A percentile compares a stretch with the other conserved stretches of the same genome.
These are phyloP conservation scores for Cyberlindnera mississippiensis DNA, from an alignment of 805 yeast species.

Conservation along the genomic window DNA sequence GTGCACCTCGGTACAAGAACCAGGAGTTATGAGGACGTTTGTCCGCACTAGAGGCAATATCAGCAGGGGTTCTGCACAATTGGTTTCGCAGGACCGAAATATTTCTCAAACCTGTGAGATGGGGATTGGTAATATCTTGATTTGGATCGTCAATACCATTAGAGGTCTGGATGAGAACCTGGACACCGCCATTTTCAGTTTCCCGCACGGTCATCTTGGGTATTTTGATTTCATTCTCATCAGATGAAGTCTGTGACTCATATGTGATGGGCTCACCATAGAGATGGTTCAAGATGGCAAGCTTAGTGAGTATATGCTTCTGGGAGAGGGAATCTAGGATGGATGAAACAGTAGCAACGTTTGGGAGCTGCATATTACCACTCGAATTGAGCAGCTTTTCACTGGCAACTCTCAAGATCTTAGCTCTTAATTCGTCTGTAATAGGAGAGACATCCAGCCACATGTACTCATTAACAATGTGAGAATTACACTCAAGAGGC, in stretches of 20 bases:
- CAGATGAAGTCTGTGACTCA: neutral
- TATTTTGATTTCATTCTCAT: neutral
- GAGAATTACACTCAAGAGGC: no score
- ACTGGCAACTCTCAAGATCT: neutral
- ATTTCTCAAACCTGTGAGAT: conserved; percentile 1
- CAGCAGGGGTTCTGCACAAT: conserved; percentile 1
- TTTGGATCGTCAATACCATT: conserved; percentile 2
- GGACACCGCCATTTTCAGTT: neutral
- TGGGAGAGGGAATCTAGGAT: neutral
- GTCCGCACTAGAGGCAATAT: neutral
- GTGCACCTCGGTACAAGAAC: conserved; percentile 9
- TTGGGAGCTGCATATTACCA: neutral
- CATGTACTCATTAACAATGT: no score
- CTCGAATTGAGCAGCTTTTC: neutral
- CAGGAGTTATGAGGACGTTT: conserved; percentile 12
- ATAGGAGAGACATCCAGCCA: no score
- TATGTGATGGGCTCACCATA: neutral
- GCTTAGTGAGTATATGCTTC: neutral
- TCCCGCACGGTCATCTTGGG: conserved; percentile 8
- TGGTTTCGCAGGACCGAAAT: conserved; percentile 6
- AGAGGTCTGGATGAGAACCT: conserved; percentile 7
- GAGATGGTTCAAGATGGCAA: neutral
- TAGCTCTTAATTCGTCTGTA: no score
- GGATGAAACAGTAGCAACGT: neutral
- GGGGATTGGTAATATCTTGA: neutral